phyloP scores from a whole-genome alignment of 108 stramenopile genomes.

The Schizochytrium sp. region DNA sequence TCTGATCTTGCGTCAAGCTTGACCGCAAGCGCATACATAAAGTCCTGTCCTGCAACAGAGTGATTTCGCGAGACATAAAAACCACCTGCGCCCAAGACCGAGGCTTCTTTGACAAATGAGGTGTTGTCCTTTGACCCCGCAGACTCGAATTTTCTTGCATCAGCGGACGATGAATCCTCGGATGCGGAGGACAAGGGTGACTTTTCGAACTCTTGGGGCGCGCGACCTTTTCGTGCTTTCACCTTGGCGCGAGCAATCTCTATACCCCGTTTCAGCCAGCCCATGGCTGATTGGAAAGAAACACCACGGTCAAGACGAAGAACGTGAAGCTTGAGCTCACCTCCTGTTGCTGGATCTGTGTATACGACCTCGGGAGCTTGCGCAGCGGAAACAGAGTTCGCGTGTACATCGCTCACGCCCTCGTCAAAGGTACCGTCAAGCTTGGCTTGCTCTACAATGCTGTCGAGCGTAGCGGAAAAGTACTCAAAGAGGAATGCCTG shows the following conservation, averaged over 20 bases:
- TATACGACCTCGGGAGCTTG: constrained; percentile 32
- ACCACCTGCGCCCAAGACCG: neutral
- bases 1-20: neutral
- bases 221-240: neutral
- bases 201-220: no score
- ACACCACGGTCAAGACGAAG: neutral
- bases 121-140: neutral
- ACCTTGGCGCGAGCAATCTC: neutral
- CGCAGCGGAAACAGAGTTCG: constrained; percentile 37
- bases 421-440: constrained; percentile 58
- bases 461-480: constrained; percentile 49
- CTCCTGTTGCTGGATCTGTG: constrained; percentile 46
- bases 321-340: neutral
- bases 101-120: neutral
- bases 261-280: neutral
- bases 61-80: neutral
- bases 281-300: neutral
- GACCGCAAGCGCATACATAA: neutral
- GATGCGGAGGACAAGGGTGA: neutral
- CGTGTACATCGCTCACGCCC: constrained; percentile 56
- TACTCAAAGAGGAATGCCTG: constrained; percentile 53
- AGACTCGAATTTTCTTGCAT: neutral
- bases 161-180: neutral
- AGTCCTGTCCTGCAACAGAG: neutral
- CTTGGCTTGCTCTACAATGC: constrained; percentile 50